A percentile compares a stretch with the other conserved stretches of the same genome.
These are phyloP conservation scores for Fraxinus angustifolia DNA, from an alignment of 305 asterid genomes.

Conservation along the genomic window DNA sequence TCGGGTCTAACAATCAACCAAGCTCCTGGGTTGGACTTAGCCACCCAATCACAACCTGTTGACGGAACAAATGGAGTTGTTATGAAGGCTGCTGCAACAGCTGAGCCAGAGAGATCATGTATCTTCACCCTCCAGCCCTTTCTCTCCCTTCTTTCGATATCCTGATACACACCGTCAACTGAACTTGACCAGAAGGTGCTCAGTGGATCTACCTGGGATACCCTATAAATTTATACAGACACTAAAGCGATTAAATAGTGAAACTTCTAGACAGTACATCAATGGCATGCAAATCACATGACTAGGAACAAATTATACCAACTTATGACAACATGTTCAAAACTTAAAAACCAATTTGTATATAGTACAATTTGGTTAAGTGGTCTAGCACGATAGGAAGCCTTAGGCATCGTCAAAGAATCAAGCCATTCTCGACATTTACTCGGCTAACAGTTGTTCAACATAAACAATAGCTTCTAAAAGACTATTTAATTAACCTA, in stretches of 20 bases:
- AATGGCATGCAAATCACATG: background rate
- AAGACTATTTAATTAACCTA: background rate
- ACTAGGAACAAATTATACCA: background rate
- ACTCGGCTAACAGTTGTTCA: background rate
- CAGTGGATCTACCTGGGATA: conserved; percentile 61
- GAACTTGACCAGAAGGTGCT: conserved; percentile 57
- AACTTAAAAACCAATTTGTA: background rate
- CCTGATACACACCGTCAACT: conserved; percentile 56
- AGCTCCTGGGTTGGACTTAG: conserved; percentile 93
- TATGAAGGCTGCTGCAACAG: conserved; percentile 89
- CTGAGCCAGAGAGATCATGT: conserved; percentile 90
- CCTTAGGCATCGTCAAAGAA: background rate
- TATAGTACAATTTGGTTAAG: background rate
- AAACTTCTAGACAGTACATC: background rate
- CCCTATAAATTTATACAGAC: conserved; percentile 41
- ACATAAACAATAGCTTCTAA: background rate
- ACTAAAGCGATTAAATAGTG: background rate
- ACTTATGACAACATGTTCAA: background rate
- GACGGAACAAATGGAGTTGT: conserved; percentile 91
- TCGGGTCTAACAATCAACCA: conserved; percentile 91
- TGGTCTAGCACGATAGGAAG: background rate
- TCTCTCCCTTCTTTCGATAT: conserved; percentile 68
- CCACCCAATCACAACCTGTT: conserved; percentile 91
- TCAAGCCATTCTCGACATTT: background rate
- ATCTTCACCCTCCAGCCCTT: conserved; percentile 93